These are phyloP conservation scores for Bipolaris victoriae DNA, from an alignment of 2,329 filamentous ascomycete genomes.

Conservation along the genomic window DNA sequence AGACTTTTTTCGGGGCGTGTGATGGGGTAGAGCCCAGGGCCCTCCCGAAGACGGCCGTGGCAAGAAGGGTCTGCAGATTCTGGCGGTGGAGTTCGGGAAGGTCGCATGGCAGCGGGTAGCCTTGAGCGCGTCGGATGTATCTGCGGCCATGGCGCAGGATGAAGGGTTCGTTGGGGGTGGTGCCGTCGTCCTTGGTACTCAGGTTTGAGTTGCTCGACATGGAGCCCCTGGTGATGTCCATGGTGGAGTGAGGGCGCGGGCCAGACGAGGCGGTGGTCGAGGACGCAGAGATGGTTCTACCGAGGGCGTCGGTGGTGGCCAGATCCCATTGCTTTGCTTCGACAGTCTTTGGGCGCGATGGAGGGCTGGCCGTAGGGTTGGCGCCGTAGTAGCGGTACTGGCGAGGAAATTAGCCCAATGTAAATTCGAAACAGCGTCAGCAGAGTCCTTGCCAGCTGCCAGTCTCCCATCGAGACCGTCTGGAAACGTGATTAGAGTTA, in stretches of 20 bases:
- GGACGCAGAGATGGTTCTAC: constrained; percentile 42
- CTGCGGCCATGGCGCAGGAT: constrained; percentile 78
- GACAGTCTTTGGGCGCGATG: constrained; percentile 39
- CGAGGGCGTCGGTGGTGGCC: constrained; percentile 44
- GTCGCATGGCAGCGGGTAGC: constrained; percentile 87
- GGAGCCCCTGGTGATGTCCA: constrained; percentile 48
- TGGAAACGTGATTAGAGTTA: constrained; percentile 14
- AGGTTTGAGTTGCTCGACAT: constrained; percentile 49
- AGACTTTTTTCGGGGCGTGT: constrained; percentile 66
- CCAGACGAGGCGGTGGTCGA: constrained; percentile 28
- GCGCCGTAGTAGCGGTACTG: constrained; percentile 47
- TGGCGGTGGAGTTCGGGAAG: constrained; percentile 86
- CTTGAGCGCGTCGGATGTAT: constrained; percentile 76
- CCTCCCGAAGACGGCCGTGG: constrained; percentile 80
- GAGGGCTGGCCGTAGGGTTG: constrained; percentile 30
- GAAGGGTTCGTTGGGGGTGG: constrained; percentile 55
- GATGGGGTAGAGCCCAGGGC: constrained; percentile 76
- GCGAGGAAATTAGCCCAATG: constrained; percentile 15
- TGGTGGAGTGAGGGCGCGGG: constrained; percentile 27
- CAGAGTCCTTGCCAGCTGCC: constrained; percentile 41
- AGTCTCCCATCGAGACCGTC: constrained; percentile 41
- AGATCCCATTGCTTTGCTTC: constrained; percentile 48
- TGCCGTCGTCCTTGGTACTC: constrained; percentile 37
- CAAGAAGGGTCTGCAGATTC: constrained; percentile 79
- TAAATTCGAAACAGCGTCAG: constrained; percentile 6